Percentiles rank a stretch among this genome's conserved stretches.
Conservation (phyloP, 805 yeast genomes). For the Yueomyces sp. region DNA sequence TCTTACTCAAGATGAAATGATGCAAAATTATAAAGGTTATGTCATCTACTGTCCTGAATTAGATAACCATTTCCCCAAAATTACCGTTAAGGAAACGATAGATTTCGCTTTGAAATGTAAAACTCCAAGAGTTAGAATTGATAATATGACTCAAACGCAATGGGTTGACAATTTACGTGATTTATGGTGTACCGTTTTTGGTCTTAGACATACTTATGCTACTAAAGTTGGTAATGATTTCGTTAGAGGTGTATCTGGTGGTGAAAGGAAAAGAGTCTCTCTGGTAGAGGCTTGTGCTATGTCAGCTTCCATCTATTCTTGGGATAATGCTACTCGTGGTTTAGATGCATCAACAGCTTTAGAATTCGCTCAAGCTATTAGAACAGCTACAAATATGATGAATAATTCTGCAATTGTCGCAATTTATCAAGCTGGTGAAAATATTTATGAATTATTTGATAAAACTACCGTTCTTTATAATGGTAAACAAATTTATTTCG, state of each 20-base stretch:
- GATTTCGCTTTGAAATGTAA: constrained; percentile 36
- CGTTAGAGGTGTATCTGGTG: constrained; percentile 64
- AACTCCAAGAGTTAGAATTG: constrained; percentile 33
- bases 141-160: constrained; percentile 32
- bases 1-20: constrained; percentile 33
- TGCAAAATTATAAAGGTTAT: constrained; percentile 32
- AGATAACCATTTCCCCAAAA: constrained; percentile 38
- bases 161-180: constrained; percentile 37
- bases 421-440: constrained; percentile 57
- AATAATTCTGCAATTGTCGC: constrained; percentile 49
- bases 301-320: constrained; percentile 42
- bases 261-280: constrained; percentile 62
- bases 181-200: constrained; percentile 40
- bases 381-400: constrained; percentile 43
- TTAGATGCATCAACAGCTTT: constrained; percentile 59
- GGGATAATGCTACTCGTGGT: constrained; percentile 64
- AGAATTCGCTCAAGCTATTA: constrained; percentile 47
- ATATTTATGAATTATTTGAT: constrained; percentile 47
- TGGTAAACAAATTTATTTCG: constrained; percentile 51
- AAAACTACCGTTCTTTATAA: constrained; percentile 45
- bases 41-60: constrained; percentile 40
- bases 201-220: constrained; percentile 40
- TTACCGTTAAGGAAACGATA: constrained; percentile 38
- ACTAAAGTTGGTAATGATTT: constrained; percentile 57
- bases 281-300: constrained; percentile 50